These are phyloP conservation scores for Juncus effusus DNA, from an alignment of 176 grass and related monocot genomes.

Conservation along the genomic window DNA sequence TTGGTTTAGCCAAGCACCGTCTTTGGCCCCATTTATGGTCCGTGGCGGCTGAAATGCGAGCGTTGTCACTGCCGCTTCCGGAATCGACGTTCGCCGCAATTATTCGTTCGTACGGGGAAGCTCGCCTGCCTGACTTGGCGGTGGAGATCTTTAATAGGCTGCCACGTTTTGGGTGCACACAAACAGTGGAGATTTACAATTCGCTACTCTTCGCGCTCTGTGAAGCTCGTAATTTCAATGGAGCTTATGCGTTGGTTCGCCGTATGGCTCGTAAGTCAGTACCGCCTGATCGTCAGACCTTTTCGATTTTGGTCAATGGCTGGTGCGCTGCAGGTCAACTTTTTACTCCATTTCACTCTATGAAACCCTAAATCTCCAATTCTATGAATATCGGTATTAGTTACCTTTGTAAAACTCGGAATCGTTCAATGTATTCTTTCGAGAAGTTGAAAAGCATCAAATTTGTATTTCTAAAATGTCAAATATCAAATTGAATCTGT, in stretches of 20 bases:
- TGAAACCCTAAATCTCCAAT: too few species aligned
- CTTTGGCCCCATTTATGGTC: conserved; percentile 77
- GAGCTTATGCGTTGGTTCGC: conserved; percentile 81
- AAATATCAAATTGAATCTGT: conserved; percentile 2
- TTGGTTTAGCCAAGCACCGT: conserved; percentile 59
- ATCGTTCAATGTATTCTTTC: too few species aligned
- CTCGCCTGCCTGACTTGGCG: conserved; percentile 58
- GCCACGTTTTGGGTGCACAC: conserved; percentile 72
- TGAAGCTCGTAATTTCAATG: conserved; percentile 56
- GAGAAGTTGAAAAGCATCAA: neutral
- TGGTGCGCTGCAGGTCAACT: conserved; percentile 58
- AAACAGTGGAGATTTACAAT: conserved; percentile 77
- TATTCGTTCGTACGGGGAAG: conserved; percentile 73
- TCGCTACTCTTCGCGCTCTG: conserved; percentile 89
- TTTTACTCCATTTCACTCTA: neutral
- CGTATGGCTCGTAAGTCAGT: conserved; percentile 78
- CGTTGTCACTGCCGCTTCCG: conserved; percentile 54
- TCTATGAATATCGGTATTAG: too few species aligned
- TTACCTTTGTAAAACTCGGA: too few species aligned
- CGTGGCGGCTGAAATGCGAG: conserved; percentile 64
- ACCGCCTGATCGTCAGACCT: conserved; percentile 64
- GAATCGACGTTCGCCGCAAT: conserved; percentile 59
- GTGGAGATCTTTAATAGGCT: conserved; percentile 92
- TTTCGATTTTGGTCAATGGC: conserved; percentile 82
- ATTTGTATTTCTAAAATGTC: neutral